A percentile compares a stretch with the other conserved stretches of the same genome.
Evolutionary conservation across 176 grass and related monocot species (phyloP).

Genomic region (Triticum monococcum): DNA sequence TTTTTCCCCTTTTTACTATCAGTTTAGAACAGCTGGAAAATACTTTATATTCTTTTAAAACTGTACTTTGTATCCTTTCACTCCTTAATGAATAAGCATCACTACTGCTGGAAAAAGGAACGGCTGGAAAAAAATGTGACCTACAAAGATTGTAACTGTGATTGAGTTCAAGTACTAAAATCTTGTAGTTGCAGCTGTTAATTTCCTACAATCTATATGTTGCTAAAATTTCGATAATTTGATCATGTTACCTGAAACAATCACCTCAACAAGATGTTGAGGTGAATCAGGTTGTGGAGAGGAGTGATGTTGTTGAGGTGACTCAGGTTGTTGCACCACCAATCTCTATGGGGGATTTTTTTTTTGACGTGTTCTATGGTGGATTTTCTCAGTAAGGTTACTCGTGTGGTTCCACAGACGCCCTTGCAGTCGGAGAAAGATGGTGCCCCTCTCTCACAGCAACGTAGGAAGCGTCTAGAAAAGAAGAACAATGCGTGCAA

Average conservation of each 20-base stretch:
- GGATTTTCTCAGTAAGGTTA: too few relatives aligned
- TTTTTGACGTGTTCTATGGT: too few relatives aligned
- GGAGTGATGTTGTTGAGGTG: too few relatives aligned
- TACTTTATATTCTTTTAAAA: not conserved
- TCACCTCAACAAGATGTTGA: not conserved
- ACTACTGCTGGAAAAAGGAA: not conserved
- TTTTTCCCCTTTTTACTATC: not conserved
- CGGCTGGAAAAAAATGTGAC: slow-evolving; percentile 27
- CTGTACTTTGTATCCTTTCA: not conserved
- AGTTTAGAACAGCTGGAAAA: slow-evolving; percentile 37
- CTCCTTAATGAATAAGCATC: not conserved
- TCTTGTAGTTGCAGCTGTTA: slow-evolving; percentile 7
- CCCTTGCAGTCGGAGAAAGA: too few relatives aligned
- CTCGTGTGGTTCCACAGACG: too few relatives aligned
- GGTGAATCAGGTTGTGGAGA: too few relatives aligned
- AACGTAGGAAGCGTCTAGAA: too few relatives aligned
- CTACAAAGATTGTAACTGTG: not conserved
- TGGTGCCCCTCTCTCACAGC: too few relatives aligned
- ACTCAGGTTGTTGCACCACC: too few relatives aligned
- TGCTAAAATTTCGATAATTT: not conserved
- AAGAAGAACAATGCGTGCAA: too few relatives aligned
- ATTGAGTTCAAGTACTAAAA: not conserved
- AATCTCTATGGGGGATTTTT: too few relatives aligned
- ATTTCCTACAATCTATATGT: not conserved
- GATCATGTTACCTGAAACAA: not conserved